These are phyloP conservation scores for Dipteronia sinensis DNA, from an alignment of 345 rosid species.

Conservation along the genomic window DNA sequence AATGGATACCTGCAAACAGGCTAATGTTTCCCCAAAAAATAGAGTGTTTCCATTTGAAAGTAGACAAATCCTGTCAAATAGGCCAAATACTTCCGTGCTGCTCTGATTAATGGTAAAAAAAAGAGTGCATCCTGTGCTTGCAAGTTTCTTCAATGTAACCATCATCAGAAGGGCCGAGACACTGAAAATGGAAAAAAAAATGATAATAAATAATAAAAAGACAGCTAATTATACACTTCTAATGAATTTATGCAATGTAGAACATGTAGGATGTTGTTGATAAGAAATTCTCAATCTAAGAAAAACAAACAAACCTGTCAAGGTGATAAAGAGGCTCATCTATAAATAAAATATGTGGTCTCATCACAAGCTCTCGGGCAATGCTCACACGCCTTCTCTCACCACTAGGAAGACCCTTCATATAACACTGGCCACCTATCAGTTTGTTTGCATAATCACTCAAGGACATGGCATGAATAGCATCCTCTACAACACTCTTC, in stretches of 20 bases:
- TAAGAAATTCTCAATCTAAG: background rate
- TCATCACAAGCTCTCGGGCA: slow-evolving; percentile 98
- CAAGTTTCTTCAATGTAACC: slow-evolving; percentile 98
- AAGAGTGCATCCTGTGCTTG: slow-evolving; percentile 95
- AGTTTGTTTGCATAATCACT: slow-evolving; percentile 88
- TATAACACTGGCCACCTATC: slow-evolving; percentile 95
- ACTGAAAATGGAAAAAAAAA: slow-evolving; percentile 34
- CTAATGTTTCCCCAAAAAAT: slow-evolving; percentile 96
- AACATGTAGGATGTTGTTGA: background rate
- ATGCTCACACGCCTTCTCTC: slow-evolving; percentile 98
- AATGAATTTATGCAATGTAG: background rate
- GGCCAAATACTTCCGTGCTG: slow-evolving; percentile 99
- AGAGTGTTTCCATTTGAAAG: slow-evolving; percentile 96
- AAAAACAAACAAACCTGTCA: slow-evolving; percentile 59
- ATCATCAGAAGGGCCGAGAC: slow-evolving; percentile 99
- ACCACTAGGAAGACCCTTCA: slow-evolving; percentile 89
- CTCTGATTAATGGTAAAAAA: slow-evolving; percentile 89
- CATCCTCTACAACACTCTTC: slow-evolving; percentile 94
- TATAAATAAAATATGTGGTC: slow-evolving; percentile 85
- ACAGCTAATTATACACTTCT: background rate
- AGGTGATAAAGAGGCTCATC: slow-evolving; percentile 99
- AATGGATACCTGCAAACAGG: slow-evolving; percentile 87
- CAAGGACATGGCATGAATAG: slow-evolving; percentile 95
- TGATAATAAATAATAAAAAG: background rate
- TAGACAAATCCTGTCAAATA: slow-evolving; percentile 96